Conservation (phyloP, 2,329 filamentous ascomycete genomes). For the Clonostachys byssicola region DNA sequence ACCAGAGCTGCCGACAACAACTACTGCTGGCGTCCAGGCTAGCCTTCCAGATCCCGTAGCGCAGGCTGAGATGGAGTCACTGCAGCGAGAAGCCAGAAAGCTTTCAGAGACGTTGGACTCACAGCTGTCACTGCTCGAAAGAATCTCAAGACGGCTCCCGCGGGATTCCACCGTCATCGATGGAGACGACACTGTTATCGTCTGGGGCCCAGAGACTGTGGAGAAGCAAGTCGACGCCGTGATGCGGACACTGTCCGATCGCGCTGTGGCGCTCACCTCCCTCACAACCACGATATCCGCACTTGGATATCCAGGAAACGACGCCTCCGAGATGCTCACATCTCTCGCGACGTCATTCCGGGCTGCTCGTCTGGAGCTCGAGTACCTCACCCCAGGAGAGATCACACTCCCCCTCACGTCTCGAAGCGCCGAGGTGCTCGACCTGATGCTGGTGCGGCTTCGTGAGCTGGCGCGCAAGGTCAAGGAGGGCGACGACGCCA, state of each 20-base stretch:
- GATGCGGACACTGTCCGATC: slow-evolving; percentile 40
- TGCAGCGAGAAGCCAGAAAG: slow-evolving; percentile 43
- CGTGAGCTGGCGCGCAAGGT: slow-evolving; percentile 40
- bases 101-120: slow-evolving; percentile 40
- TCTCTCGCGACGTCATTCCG: slow-evolving; percentile 47
- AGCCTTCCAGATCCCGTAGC: slow-evolving; percentile 36
- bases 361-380: slow-evolving; percentile 54
- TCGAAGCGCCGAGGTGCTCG: slow-evolving; percentile 50
- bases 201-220: slow-evolving; percentile 16
- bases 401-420: slow-evolving; percentile 45
- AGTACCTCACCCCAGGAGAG: slow-evolving; percentile 58
- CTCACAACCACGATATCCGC: slow-evolving; percentile 38
- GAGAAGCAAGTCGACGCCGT: slow-evolving; percentile 37
- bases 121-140: slow-evolving; percentile 35
- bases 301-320: slow-evolving; percentile 46
- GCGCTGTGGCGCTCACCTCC: slow-evolving; percentile 38
- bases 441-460: slow-evolving; percentile 46
- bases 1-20: slow-evolving; percentile 6
- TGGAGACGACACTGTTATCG: not conserved
- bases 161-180: slow-evolving; percentile 3
- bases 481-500: slow-evolving; percentile 44
- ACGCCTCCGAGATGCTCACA: slow-evolving; percentile 42
- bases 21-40: slow-evolving; percentile 31
- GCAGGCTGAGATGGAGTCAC: slow-evolving; percentile 40
- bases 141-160: slow-evolving; percentile 28